Evolutionary conservation across 805 yeast species (phyloP), one percentile per base, ranked within the genome.

Genomic region (Saccharomycopsis vini): DNA sequence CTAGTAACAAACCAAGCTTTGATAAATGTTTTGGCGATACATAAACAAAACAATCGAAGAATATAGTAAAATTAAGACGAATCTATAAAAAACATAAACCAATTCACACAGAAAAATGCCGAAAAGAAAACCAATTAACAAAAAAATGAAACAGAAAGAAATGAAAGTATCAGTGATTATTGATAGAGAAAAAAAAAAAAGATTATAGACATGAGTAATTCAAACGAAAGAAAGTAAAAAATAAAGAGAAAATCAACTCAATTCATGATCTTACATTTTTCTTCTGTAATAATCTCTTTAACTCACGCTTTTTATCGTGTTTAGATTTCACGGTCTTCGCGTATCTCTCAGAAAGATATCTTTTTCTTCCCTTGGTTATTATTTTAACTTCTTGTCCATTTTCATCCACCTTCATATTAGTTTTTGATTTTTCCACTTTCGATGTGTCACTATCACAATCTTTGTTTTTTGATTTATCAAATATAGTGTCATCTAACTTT

Each of bases 281-380:
- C 95, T 56, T 87, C 95, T 62, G 62, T 63, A 36, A 56, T 54
- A 39, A 64, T 50, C 23, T 54, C 56, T 31, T 37, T 29, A 47
- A 35, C 22, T 47, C 50, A 15, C 18, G n/a, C 31, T 47, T 47
- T 23, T 28, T 35, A 20, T 37, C 43, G 10, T 40, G 43, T 28
- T 35, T 42, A 12, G 42, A 15, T 29, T 44, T 43, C 3, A 26
- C 28, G 4, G 34, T 19, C 23, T 38, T 40, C 35, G 33, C 19
- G 21, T 40, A 44, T 15, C 34, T 37, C 16, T 39, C 35, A 15
- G 44, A 37, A 5, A 42, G 23, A 24, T 41, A 31, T 26, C 46
- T 36, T 16, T 43, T 47, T 40, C 50, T 36, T 16, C 50, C 50
- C 4, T 39, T 40, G 4, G 45, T 36, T 15, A 36, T 34, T 32